Conservation (phyloP, 768 basidiomycete species). For the Pleurotus ostreatus region DNA sequence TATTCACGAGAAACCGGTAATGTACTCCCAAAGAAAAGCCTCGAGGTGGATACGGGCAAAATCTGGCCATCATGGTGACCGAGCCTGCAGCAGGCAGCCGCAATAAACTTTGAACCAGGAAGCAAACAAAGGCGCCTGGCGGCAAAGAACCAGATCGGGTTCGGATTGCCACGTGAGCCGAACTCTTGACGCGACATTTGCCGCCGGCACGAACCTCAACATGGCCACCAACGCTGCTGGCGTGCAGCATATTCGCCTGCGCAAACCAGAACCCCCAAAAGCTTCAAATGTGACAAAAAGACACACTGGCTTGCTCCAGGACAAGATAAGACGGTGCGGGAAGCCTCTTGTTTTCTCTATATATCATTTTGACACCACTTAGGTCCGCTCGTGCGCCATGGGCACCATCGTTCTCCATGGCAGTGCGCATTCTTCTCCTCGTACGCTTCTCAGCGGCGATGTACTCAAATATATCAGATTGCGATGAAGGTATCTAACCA, state of each 20-base stretch:
- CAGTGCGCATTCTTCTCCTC: slow-evolving; percentile 79
- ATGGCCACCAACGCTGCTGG: slow-evolving; percentile 8
- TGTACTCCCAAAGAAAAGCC: not conserved
- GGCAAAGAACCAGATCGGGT: not conserved
- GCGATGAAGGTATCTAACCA: slow-evolving; percentile 78
- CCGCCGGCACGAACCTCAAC: slow-evolving; percentile 4
- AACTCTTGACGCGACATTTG: slow-evolving; percentile 9
- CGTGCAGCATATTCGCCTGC: slow-evolving; percentile 14
- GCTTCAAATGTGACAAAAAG: not conserved
- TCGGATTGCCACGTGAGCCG: slow-evolving; percentile 14
- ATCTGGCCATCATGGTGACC: not conserved
- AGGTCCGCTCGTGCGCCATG: slow-evolving; percentile 64
- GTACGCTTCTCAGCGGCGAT: slow-evolving; percentile 82
- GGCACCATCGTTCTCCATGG: slow-evolving; percentile 80
- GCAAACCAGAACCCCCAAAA: slow-evolving; percentile 2
- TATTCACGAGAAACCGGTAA: too few species aligned
- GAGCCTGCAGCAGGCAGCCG: not conserved
- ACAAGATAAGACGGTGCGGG: slow-evolving; percentile 4
- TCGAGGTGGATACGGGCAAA: slow-evolving; percentile 5
- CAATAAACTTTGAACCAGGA: slow-evolving; percentile 2
- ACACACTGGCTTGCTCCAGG: slow-evolving; percentile 2
- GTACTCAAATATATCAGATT: slow-evolving; percentile 94
- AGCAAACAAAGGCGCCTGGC: not conserved
- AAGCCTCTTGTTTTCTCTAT: not conserved
- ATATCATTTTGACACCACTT: not conserved